Conservation (phyloP, 805 yeast species). For the baker's yeast (Saccharomyces cerevisiae) region DNA sequence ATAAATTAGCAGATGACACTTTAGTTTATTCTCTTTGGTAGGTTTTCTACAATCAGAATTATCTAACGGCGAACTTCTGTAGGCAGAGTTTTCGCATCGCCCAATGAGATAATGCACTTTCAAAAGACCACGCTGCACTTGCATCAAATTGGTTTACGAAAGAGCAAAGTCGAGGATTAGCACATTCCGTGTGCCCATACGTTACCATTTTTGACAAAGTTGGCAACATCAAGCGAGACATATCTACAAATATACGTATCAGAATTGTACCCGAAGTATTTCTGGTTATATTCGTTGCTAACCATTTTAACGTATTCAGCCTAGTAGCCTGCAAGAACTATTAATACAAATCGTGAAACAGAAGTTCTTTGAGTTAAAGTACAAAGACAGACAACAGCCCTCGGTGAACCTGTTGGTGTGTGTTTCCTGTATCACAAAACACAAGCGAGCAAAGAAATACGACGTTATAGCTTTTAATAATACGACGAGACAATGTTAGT, state of each 20-base stretch:
- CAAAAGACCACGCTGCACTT: no score
- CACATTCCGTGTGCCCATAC: background rate
- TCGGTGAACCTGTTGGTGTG: background rate
- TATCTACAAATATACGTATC: background rate
- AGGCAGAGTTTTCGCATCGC: background rate
- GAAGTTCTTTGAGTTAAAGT: background rate
- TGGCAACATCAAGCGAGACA: background rate
- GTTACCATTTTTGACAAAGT: background rate
- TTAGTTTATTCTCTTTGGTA: background rate
- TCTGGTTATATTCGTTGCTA: background rate
- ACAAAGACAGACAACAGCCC: background rate
- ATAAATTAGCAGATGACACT: background rate
- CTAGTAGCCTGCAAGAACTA: background rate
- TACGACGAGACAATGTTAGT: background rate
- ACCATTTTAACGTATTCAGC: background rate
- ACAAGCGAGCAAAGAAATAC: background rate
- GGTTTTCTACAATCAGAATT: background rate
- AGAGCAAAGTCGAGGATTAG: background rate
- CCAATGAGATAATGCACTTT: no score
- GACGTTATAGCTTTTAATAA: no score
- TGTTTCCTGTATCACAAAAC: background rate
- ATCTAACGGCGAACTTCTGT: background rate
- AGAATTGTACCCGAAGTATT: background rate
- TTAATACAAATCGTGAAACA: background rate
- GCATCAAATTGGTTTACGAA: no score